phyloP scores from a whole-genome alignment of 108 stramenopile species.

The Parietichytrium sp. region DNA sequence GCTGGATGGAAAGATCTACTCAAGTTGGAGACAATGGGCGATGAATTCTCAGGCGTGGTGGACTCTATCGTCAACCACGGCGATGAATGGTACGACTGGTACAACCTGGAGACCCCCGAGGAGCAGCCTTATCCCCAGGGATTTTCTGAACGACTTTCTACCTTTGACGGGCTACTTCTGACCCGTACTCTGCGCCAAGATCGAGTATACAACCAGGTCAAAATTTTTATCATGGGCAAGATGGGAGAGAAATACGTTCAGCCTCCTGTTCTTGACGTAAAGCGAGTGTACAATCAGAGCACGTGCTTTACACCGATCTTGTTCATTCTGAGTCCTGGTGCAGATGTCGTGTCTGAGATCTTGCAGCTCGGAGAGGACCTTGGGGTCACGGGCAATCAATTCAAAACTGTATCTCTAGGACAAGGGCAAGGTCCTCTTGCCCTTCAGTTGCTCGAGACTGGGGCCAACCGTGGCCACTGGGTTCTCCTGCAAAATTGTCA shows the following conservation, averaged over 20 bases:
- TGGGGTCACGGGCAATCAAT: conserved; percentile 60
- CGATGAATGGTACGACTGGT: conserved; percentile 63
- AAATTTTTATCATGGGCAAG: conserved; percentile 56
- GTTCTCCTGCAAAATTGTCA: conserved; percentile 73
- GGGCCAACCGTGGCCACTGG: conserved; percentile 67
- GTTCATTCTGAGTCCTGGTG: conserved; percentile 69
- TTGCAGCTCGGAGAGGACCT: conserved; percentile 63
- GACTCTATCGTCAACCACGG: neutral
- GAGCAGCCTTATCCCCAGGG: conserved; percentile 53
- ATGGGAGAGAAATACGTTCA: conserved; percentile 71
- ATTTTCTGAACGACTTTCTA: conserved; percentile 35
- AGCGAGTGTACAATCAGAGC: conserved; percentile 58
- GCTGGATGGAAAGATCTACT: conserved; percentile 68
- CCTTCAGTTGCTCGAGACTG: conserved; percentile 65
- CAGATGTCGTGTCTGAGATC: conserved; percentile 70
- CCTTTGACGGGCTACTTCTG: conserved; percentile 60
- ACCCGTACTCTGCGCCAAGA: conserved; percentile 67
- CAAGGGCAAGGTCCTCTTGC: conserved; percentile 71
- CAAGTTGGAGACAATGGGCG: conserved; percentile 47
- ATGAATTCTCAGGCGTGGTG: conserved; percentile 49
- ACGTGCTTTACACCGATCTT: conserved; percentile 63
- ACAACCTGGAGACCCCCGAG: conserved; percentile 69
- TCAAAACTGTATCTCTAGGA: conserved; percentile 63
- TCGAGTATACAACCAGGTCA: conserved; percentile 70
- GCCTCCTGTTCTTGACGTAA: conserved; percentile 69